Evolutionary conservation across 441 rosid genomes (phyloP).

Genomic region (Geranium incanum): DNA sequence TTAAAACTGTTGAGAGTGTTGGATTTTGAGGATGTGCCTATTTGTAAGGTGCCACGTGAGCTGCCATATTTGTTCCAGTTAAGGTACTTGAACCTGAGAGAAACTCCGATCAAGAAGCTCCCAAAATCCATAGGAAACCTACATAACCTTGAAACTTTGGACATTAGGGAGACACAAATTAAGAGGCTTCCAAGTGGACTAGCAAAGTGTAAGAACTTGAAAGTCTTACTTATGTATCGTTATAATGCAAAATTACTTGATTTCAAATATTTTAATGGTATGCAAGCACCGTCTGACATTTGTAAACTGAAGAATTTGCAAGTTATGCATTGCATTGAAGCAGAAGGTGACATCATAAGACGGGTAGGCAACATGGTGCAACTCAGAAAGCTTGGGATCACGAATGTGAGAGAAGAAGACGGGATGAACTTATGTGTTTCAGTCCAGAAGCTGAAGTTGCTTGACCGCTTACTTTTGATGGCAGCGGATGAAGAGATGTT

Average conservation of each 20-base stretch:
- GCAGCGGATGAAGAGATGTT: background rate
- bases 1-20: slow-evolving; percentile 11
- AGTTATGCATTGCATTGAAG: background rate
- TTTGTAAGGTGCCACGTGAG: slow-evolving; percentile 8
- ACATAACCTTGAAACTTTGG: background rate
- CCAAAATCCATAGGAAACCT: slow-evolving; percentile 7
- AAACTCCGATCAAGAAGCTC: background rate
- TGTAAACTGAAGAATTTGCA: background rate
- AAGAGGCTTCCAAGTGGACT: background rate
- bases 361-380: slow-evolving; percentile 24
- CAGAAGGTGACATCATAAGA: background rate
- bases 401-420: slow-evolving; percentile 24
- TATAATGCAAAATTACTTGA: background rate
- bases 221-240: background rate
- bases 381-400: slow-evolving; percentile 25
- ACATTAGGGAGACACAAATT: background rate
- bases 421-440: slow-evolving; percentile 28
- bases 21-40: slow-evolving; percentile 14
- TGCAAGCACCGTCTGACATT: background rate
- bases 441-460: slow-evolving; percentile 18
- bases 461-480: background rate
- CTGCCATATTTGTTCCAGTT: slow-evolving; percentile 12
- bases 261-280: background rate
- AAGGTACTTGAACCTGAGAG: slow-evolving; percentile 13
- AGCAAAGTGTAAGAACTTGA: background rate